Evolutionary conservation across 805 yeast species (phyloP).

Genomic region (Yarrowia divulgata): DNA sequence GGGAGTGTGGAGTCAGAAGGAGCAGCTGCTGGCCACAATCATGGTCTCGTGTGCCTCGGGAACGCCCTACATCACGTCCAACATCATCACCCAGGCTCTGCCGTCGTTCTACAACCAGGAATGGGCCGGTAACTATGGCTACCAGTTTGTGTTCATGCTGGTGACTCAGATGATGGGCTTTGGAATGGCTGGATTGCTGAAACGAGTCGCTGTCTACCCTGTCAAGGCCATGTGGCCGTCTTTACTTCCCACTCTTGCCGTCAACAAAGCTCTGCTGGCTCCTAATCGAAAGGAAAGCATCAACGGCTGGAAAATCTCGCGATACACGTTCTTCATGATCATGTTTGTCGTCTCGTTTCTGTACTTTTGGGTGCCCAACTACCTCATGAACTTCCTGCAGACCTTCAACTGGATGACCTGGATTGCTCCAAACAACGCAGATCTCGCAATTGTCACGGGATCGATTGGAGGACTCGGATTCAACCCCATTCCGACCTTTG

Average conservation of each 20-base stretch:
- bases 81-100: slow-evolving; percentile 46
- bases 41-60: slow-evolving; percentile 46
- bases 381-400: slow-evolving; percentile 55
- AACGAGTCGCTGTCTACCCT: slow-evolving; percentile 57
- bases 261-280: slow-evolving; percentile 43
- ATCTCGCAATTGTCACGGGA: slow-evolving; percentile 70
- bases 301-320: slow-evolving; percentile 67
- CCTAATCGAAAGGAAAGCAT: slow-evolving; percentile 55
- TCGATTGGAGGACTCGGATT: slow-evolving; percentile 59
- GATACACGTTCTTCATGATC: slow-evolving; percentile 59
- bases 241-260: slow-evolving; percentile 64
- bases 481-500: slow-evolving; percentile 58
- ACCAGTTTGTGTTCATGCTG: slow-evolving; percentile 55
- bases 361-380: slow-evolving; percentile 65
- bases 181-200: slow-evolving; percentile 63
- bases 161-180: slow-evolving; percentile 63
- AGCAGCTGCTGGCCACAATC: slow-evolving; percentile 67
- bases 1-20: slow-evolving; percentile 70
- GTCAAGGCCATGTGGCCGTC: slow-evolving; percentile 57
- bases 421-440: slow-evolving; percentile 61
- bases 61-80: slow-evolving; percentile 42
- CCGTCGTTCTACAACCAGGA: slow-evolving; percentile 47
- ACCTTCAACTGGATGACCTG: slow-evolving; percentile 70
- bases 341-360: slow-evolving; percentile 57
- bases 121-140: slow-evolving; percentile 52